Evolutionary conservation across 2,329 filamentous ascomycete genomes (phyloP).

Genomic region (Penicillium olsonii): DNA sequence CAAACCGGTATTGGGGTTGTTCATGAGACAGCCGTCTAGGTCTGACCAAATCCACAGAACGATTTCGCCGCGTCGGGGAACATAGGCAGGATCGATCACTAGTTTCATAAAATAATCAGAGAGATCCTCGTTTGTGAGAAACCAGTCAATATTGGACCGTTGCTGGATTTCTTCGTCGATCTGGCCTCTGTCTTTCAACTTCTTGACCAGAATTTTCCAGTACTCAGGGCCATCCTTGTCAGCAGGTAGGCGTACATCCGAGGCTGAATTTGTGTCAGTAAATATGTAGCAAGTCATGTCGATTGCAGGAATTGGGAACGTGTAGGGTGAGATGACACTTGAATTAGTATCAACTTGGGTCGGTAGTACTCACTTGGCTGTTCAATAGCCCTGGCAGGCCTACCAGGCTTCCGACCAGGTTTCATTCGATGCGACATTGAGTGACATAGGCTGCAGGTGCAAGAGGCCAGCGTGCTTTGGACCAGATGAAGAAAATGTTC

Average conservation of each 20-base stretch:
- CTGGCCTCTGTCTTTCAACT: constrained; percentile 43
- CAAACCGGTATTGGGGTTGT: constrained; percentile 30
- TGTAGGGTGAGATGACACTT: not conserved
- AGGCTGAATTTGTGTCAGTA: not conserved
- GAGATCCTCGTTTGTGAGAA: constrained; percentile 50
- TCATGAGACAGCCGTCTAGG: constrained; percentile 38
- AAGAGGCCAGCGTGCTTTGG: constrained; percentile 54
- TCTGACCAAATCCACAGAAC: constrained; percentile 52
- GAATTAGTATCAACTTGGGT: not conserved
- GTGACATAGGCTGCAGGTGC: constrained; percentile 53
- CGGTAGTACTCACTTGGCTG: constrained; percentile 3
- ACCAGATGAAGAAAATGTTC: constrained; percentile 55
- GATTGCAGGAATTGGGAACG: not conserved
- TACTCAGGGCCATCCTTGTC: constrained; percentile 24
- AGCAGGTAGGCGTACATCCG: not conserved
- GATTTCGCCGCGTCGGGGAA: constrained; percentile 58
- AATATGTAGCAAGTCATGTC: not conserved
- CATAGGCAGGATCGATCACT: constrained; percentile 49
- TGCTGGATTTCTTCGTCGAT: constrained; percentile 53
- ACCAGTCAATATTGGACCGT: constrained; percentile 58
- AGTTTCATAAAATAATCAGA: constrained; percentile 45
- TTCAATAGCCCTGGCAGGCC: constrained; percentile 4
- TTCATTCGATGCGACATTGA: constrained; percentile 12
- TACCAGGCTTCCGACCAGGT: constrained; percentile 4
- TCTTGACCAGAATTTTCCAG: constrained; percentile 40